Percentiles rank a stretch among this genome's conserved stretches.
Evolutionary conservation across 164 flowering plant species (phyloP).

Genomic region (Kalanchoe fedtschenkoi): DNA sequence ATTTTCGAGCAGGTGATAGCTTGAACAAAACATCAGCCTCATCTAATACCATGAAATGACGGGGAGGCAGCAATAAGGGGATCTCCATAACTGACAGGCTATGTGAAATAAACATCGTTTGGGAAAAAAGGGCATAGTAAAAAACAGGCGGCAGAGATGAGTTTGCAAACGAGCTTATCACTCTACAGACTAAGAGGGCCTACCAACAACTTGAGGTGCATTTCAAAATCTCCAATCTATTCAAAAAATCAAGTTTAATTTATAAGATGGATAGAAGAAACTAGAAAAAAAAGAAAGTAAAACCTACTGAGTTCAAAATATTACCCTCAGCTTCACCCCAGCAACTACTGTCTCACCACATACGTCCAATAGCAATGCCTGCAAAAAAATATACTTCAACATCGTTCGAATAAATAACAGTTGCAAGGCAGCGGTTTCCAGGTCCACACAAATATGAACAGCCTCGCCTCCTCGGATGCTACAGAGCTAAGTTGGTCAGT

Average conservation of each 20-base stretch:
- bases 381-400: constrained; percentile 5
- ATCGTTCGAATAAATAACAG: neutral
- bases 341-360: constrained; percentile 82
- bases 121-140: too few species aligned
- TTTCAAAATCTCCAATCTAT: constrained; percentile 87
- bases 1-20: too few species aligned
- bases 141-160: constrained; percentile 6
- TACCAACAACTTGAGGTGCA: constrained; percentile 73
- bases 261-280: neutral
- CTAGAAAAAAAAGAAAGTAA: neutral
- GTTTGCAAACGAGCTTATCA: neutral
- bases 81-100: constrained; percentile 88
- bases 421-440: neutral
- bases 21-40: constrained; percentile 6
- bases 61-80: constrained; percentile 89
- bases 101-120: constrained; percentile 42
- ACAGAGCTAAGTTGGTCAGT: neutral
- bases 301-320: neutral
- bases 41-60: constrained; percentile 50
- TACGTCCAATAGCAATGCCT: constrained; percentile 61
- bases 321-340: constrained; percentile 78
- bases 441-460: neutral
- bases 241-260: neutral
- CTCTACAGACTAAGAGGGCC: neutral
- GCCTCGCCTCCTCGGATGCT: neutral